Base-by-base conservation (phyloP, 495 filamentous ascomycete genomes). In the Tuber melanosporum region DNA sequence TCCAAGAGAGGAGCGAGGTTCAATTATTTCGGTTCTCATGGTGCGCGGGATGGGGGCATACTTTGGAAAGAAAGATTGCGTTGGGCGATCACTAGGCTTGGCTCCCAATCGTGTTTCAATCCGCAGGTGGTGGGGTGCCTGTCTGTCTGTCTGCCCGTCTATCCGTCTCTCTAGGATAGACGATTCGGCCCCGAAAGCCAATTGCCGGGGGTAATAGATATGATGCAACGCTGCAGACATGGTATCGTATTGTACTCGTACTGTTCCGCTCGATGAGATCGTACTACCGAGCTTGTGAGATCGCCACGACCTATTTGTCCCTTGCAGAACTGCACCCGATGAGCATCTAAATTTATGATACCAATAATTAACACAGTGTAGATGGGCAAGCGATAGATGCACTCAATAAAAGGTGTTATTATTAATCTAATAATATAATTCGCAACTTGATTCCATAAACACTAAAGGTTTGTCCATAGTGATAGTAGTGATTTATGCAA, bases 391-490 rank as follows among this genome's bases (percentile, higher is more conserved):
- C 36, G 26, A 66, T 15, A 19, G 3, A 15, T 36, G 57, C 17
- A 66, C 15, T 66, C 57, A 17, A 36, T 7, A 36, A 66, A 62
- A 2, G 39, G n/a, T 66, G 57, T 42, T 76, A 73, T 43, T 42
- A 49, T 71, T 72, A 73, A 71, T 79, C 77, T 49, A 69, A 76
- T 75, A 71, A 69, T 74, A 42, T 44, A 47, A 47, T 17, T 5
- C 5, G 41, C 22, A 66, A 22, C 49, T 46, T 22, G 52, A 41
- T 32, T 80, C 71, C 57, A 47, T 76, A 62, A 66, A 69, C 45
- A 39, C 10, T 73, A 32, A 62, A 62, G 8, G n/a, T 6, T 66
- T 66, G 12, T 66, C 36, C 57, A 3, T 36, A 36, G 26, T 15
- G n/a, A 20, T 12, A 52, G 22, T 62, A 32, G 49, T 62, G n/a